phyloP scores from a whole-genome alignment of 1,284 basidiomycete species.

The Taiwanofungus camphoratus region DNA sequence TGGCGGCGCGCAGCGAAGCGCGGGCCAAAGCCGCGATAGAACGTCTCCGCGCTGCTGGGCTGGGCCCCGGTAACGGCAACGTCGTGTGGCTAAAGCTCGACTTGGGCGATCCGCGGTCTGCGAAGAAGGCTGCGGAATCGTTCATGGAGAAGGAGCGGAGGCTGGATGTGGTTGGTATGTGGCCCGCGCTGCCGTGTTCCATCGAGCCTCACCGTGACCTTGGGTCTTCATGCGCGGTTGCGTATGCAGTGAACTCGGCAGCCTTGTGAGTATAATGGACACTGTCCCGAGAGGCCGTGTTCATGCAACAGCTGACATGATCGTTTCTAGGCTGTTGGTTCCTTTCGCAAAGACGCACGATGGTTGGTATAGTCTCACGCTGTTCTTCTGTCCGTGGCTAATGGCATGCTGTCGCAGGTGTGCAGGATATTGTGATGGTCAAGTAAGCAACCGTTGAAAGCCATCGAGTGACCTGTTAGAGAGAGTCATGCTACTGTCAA shows the following conservation, averaged over 20 bases:
- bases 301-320: constrained; percentile 1
- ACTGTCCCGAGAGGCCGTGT: background rate
- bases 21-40: constrained; percentile 34
- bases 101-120: constrained; percentile 34
- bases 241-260: constrained; percentile 44
- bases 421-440: constrained; percentile 34
- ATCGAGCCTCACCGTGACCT: no score
- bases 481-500: background rate
- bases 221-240: background rate
- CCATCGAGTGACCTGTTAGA: background rate
- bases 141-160: constrained; percentile 41
- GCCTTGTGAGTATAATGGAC: constrained; percentile 30
- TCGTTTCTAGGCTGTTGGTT: constrained; percentile 20
- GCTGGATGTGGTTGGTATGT: constrained; percentile 44
- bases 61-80: constrained; percentile 29
- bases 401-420: constrained; percentile 19
- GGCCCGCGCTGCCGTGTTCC: background rate
- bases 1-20: constrained; percentile 34
- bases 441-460: constrained; percentile 35
- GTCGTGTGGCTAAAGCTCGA: constrained; percentile 43
- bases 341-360: constrained; percentile 27
- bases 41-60: constrained; percentile 28
- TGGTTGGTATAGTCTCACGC: constrained; percentile 24
- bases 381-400: background rate
- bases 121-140: constrained; percentile 37